phyloP scores from a whole-genome alignment of 768 basidiomycete species.

The Xerocomus spinulosus region DNA sequence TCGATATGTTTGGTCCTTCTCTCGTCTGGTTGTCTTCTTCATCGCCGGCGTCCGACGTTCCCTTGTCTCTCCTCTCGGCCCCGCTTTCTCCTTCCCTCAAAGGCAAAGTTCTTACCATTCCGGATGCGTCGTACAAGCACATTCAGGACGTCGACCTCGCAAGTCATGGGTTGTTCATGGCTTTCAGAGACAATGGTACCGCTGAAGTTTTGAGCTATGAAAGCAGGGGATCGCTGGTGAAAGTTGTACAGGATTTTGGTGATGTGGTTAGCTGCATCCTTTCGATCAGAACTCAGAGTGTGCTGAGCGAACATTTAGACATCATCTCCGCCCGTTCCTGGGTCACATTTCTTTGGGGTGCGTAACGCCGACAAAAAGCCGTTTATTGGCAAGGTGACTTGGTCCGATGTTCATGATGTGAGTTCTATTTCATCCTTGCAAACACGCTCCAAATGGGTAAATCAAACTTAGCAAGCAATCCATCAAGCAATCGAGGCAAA shows the following conservation, averaged over 20 bases:
- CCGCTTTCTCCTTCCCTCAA: constrained; percentile 49
- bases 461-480: constrained; percentile 44
- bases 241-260: constrained; percentile 51
- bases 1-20: constrained; percentile 14
- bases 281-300: neutral
- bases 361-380: constrained; percentile 45
- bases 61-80: constrained; percentile 31
- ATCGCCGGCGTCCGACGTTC: constrained; percentile 7
- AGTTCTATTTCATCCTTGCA: constrained; percentile 18
- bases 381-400: constrained; percentile 61
- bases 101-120: constrained; percentile 41
- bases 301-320: constrained; percentile 31
- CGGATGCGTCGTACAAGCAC: constrained; percentile 42
- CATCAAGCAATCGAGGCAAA: constrained; percentile 50
- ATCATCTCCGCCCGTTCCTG: constrained; percentile 37
- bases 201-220: constrained; percentile 51
- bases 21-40: constrained; percentile 34
- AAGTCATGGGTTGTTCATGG: constrained; percentile 57
- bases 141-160: constrained; percentile 61
- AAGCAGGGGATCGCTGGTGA: constrained; percentile 35
- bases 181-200: constrained; percentile 49
- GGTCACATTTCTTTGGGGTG: constrained; percentile 56
- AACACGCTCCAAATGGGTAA: neutral
- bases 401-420: constrained; percentile 57
- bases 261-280: constrained; percentile 39